Conservation (phyloP, 164 flowering plant species). For the Macadamia tetraphylla region DNA sequence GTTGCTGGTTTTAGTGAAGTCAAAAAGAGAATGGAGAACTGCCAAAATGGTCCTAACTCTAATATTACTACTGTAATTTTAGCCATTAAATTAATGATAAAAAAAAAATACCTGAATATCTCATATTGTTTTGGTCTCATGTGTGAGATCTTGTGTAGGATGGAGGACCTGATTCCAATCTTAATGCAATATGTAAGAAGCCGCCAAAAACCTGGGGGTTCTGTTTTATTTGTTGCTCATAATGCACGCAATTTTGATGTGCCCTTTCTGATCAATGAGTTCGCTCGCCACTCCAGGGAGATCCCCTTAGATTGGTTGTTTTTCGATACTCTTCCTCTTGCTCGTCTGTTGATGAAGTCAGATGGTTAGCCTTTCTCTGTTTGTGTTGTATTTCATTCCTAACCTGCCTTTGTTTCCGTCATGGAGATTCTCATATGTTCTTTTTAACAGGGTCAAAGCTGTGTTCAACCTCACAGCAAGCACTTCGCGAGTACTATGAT, state of each 20-base stretch:
- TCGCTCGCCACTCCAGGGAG: conserved; percentile 54
- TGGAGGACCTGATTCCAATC: conserved; percentile 75
- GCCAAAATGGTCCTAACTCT: neutral
- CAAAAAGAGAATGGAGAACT: no score
- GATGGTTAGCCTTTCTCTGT: conserved; percentile 39
- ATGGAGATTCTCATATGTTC: neutral
- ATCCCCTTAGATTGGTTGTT: conserved; percentile 75
- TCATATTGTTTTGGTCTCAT: neutral
- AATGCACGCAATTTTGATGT: conserved; percentile 80
- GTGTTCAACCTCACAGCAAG: conserved; percentile 31
- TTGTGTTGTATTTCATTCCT: neutral
- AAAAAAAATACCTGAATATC: neutral
- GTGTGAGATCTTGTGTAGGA: conserved; percentile 37
- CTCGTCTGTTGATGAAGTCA: conserved; percentile 52
- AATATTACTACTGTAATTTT: neutral
- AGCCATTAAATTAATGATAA: neutral
- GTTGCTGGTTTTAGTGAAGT: no score
- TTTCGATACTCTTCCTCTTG: conserved; percentile 66
- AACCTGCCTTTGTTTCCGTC: neutral
- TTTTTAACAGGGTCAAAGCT: conserved; percentile 36
- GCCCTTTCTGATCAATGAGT: conserved; percentile 68
- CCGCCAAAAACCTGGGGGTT: conserved; percentile 69
- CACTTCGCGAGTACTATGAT: conserved; percentile 48
- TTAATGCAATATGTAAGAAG: conserved; percentile 53
- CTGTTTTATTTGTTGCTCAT: conserved; percentile 62